Evolutionary conservation across 139 green algal genomes (phyloP), one percentile per base, ranked within the genome.

Genomic region (Chlorella sp.): DNA sequence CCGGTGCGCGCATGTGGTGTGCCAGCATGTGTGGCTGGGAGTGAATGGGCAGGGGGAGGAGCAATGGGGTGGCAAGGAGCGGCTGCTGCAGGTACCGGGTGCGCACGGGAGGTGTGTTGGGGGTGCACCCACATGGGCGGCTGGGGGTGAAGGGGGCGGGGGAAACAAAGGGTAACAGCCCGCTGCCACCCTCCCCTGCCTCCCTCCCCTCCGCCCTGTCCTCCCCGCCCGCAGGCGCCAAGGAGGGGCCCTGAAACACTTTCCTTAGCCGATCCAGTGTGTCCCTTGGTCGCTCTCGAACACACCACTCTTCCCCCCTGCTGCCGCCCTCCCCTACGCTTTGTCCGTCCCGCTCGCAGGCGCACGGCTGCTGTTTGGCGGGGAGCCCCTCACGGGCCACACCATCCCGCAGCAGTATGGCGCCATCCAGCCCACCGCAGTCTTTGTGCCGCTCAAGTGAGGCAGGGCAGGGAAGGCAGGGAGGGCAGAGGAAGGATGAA

Each of bases 391-490:
- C 42, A 89, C 86, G 28, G 92, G 92, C 42, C 98, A 99, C 97
- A 92, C 85, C 86, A 99, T 99, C 88, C 98, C 98, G 0, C n/a
- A 89, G 26, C 89, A 91, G 57, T 99, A 99, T 81, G 98, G 98
- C 37, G 98, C 98, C 34, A 95, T 99, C 9, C 88, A 99, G 76
- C 76, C 76, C 76, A 81, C 76, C 36, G 76, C 76, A 0, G 36
- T 81, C 34, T 81, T 81, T 81, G 76, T 81, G 76, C 76, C 76
- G 16, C 76, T 81, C 76, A 81, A 81, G 76, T 81, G 76, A 53
- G 73, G 11, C 24, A 37, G 69, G 26, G 69, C 32, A 28, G 69
- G 69, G 24, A 77, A 28, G 69, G 66, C 21, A 53, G 73, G 11
- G 69, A 37, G 69, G 26, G 69, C 32, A 28, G 69, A 28, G 24